Percentiles rank a stretch among this genome's conserved stretches.
phyloP scores from a whole-genome alignment of 73 alveolate species.

The Paramecium bursaria region DNA sequence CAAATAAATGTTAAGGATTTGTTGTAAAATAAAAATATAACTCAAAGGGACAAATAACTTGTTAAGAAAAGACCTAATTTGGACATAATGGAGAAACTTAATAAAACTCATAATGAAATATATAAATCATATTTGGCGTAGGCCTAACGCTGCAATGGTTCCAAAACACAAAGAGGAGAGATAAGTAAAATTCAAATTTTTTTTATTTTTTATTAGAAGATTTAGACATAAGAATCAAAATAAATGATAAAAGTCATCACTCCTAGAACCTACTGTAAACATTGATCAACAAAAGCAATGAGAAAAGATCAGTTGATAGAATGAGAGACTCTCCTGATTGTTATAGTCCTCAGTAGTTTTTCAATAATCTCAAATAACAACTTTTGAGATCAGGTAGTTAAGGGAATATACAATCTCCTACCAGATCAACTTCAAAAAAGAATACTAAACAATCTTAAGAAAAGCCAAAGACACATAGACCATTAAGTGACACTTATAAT shows the following conservation, averaged over 20 bases:
- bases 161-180: conserved; percentile 52
- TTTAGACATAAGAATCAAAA: conserved; percentile 14
- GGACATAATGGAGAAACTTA: conserved; percentile 42
- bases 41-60: conserved; percentile 11
- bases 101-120: conserved; percentile 58
- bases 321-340: conserved; percentile 53
- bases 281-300: conserved; percentile 33
- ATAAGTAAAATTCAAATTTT: not conserved
- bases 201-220: not conserved
- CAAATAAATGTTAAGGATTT: conserved; percentile 45
- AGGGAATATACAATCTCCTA: too few relatives aligned
- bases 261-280: conserved; percentile 31
- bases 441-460: too few relatives aligned
- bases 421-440: too few relatives aligned
- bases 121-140: conserved; percentile 40
- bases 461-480: too few relatives aligned
- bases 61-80: conserved; percentile 45
- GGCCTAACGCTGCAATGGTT: conserved; percentile 19
- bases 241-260: conserved; percentile 34
- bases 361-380: not conserved
- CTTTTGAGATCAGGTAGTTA: conserved; percentile 39
- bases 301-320: conserved; percentile 39
- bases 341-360: not conserved
- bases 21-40: conserved; percentile 6
- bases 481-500: too few relatives aligned